Evolutionary conservation across 768 basidiomycete species (phyloP).

Genomic region (Sistotremastrum niveocremeum): DNA sequence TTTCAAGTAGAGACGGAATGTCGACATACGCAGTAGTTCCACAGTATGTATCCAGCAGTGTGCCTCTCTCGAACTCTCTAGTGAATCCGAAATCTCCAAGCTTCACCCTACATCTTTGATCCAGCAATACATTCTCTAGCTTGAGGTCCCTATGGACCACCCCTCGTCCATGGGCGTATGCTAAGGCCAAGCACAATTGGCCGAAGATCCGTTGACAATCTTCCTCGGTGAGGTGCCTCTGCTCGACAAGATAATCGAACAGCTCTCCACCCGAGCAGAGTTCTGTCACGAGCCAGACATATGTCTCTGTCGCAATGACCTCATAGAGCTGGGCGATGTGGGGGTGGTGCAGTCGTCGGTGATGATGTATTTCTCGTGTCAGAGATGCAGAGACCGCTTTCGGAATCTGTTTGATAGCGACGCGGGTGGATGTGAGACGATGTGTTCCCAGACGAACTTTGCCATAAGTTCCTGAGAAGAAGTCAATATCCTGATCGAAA

Average conservation of each 20-base stretch:
- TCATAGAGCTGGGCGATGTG: constrained; percentile 94
- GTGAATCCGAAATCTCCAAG: constrained; percentile 94
- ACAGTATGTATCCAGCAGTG: constrained; percentile 83
- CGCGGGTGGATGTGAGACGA: constrained; percentile 78
- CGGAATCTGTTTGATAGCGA: constrained; percentile 96
- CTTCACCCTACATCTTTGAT: constrained; percentile 84
- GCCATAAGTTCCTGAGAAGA: constrained; percentile 70
- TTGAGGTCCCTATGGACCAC: constrained; percentile 97
- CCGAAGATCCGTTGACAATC: constrained; percentile 87
- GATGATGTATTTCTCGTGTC: constrained; percentile 97
- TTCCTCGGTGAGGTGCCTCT: constrained; percentile 71
- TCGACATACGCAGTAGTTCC: constrained; percentile 65
- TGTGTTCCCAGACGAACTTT: constrained; percentile 93
- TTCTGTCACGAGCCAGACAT: constrained; percentile 96
- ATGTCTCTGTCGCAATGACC: constrained; percentile 90
- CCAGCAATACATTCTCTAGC: constrained; percentile 86
- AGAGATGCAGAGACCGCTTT: constrained; percentile 84
- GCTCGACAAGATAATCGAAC: constrained; percentile 96
- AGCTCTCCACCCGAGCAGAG: constrained; percentile 95
- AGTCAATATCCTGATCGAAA: not conserved
- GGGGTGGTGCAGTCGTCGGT: constrained; percentile 91
- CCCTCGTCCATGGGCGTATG: constrained; percentile 81
- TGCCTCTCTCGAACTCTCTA: constrained; percentile 70
- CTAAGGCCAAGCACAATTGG: constrained; percentile 88
- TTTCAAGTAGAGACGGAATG: not conserved